Evolutionary conservation across 78 protist species (phyloP).

Genomic region (Dictyostelium capitatum): DNA sequence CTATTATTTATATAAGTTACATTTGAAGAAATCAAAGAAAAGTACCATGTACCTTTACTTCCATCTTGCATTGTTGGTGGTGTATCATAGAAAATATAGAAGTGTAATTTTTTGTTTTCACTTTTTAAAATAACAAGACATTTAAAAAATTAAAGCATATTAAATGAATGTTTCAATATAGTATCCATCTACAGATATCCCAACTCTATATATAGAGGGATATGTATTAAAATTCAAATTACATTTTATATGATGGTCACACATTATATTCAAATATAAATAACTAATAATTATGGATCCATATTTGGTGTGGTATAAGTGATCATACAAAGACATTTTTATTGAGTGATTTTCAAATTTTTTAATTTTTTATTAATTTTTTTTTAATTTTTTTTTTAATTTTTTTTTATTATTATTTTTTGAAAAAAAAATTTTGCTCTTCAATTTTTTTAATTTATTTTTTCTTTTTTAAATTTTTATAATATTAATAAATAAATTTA

Average conservation of each 20-base stretch:
- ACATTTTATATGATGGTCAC: too few relatives aligned
- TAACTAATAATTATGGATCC: too few relatives aligned
- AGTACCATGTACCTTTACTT: constrained; percentile 25
- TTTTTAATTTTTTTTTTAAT: not conserved
- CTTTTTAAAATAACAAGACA: too few relatives aligned
- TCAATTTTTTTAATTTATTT: not conserved
- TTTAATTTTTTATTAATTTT: not conserved
- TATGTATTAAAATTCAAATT: too few relatives aligned
- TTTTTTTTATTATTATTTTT: not conserved
- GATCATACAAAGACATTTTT: not conserved
- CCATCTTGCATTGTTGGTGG: not conserved
- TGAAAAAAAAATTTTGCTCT: not conserved
- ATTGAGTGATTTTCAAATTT: not conserved
- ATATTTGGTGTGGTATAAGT: too few relatives aligned
- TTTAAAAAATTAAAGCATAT: too few relatives aligned
- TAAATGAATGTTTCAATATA: too few relatives aligned
- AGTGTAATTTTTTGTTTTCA: too few relatives aligned
- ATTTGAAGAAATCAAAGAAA: constrained; percentile 34
- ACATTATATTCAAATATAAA: too few relatives aligned
- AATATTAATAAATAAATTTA: not conserved
- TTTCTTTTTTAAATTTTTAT: not conserved
- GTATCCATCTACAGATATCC: too few relatives aligned
- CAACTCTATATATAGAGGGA: too few relatives aligned
- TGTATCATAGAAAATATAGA: constrained; percentile 31
- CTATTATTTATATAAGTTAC: constrained; percentile 45